Evolutionary conservation across 2,329 filamentous ascomycete species (phyloP).

Genomic region (Alternaria triticina): DNA sequence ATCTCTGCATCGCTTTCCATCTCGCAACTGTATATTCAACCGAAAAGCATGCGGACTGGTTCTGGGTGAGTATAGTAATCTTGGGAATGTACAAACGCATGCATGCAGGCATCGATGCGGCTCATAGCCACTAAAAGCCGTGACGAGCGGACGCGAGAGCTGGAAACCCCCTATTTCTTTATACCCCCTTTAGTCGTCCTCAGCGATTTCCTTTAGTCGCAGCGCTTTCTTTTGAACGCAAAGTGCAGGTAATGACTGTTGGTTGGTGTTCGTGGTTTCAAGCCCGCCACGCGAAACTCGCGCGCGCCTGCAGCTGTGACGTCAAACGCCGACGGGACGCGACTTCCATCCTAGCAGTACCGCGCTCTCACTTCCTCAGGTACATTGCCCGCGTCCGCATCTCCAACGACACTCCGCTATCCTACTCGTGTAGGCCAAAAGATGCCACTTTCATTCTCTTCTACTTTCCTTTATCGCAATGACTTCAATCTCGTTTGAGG

Average conservation of each 20-base stretch:
- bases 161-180: background rate
- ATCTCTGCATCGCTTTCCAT: background rate
- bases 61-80: background rate
- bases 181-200: background rate
- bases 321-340: background rate
- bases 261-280: constrained; percentile 1
- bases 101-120: background rate
- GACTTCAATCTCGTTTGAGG: constrained; percentile 24
- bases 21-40: background rate
- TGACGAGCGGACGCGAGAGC: background rate
- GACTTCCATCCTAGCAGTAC: background rate
- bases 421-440: background rate
- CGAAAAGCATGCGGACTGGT: background rate
- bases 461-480: constrained; percentile 9
- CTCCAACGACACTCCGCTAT: background rate
- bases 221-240: background rate
- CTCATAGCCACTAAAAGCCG: background rate
- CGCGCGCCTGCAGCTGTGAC: constrained; percentile 2
- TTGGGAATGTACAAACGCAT: background rate
- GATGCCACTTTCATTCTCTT: background rate
- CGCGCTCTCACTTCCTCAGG: background rate
- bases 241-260: background rate
- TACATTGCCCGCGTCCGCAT: background rate
- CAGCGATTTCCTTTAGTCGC: background rate
- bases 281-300: background rate